phyloP scores from a whole-genome alignment of 2,329 filamentous ascomycete species.

The Lecanicillium sp. region DNA sequence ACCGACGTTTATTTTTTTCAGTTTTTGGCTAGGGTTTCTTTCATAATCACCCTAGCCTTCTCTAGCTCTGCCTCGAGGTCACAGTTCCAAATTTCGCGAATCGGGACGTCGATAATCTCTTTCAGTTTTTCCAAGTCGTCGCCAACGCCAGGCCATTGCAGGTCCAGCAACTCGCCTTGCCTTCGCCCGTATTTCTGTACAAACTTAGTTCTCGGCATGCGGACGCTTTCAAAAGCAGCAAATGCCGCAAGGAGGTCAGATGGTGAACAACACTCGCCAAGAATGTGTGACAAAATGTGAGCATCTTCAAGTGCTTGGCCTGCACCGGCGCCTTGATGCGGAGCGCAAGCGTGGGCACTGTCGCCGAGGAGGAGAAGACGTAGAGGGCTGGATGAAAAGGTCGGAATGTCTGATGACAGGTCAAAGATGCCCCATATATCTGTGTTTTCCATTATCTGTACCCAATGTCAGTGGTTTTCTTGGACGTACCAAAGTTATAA shows the following conservation, averaged over 20 bases:
- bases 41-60: conserved; percentile 5
- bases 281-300: conserved; percentile 7
- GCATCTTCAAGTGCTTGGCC: conserved; percentile 10
- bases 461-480: not conserved
- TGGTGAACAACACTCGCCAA: conserved; percentile 4
- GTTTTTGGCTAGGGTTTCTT: not conserved
- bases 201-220: conserved; percentile 6
- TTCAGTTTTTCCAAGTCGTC: conserved; percentile 5
- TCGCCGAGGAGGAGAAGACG: conserved; percentile 10
- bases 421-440: conserved; percentile 8
- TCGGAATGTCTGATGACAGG: conserved; percentile 7
- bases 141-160: conserved; percentile 2
- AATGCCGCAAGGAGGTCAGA: conserved; percentile 4
- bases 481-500: too few relatives aligned
- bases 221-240: conserved; percentile 6
- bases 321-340: conserved; percentile 9
- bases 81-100: conserved; percentile 7
- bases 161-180: conserved; percentile 8
- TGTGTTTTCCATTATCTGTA: conserved; percentile 9
- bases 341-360: conserved; percentile 10
- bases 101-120: not conserved
- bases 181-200: conserved; percentile 7
- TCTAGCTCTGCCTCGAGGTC: conserved; percentile 8
- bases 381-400: conserved; percentile 3
- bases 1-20: too few relatives aligned